phyloP scores from a whole-genome alignment of 208 protist species.

The Leishmania mexicana region DNA sequence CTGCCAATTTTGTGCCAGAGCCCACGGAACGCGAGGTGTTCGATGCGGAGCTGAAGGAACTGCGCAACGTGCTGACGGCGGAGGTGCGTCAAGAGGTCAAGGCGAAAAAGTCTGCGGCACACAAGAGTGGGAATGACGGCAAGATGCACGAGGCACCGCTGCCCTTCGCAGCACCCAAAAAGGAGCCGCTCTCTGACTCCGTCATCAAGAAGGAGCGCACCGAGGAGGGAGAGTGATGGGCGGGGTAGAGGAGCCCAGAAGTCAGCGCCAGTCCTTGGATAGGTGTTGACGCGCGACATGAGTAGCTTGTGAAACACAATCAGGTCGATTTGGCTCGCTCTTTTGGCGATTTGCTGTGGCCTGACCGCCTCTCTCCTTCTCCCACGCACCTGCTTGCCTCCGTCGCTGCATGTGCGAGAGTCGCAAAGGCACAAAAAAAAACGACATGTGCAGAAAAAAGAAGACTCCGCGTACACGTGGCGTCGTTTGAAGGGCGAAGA shows the following conservation, averaged over 20 bases:
- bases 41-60: constrained; percentile 38
- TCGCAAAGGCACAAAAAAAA: neutral
- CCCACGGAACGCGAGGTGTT: constrained; percentile 65
- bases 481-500: neutral
- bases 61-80: constrained; percentile 27
- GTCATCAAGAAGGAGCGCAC: constrained; percentile 27
- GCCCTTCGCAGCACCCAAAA: neutral
- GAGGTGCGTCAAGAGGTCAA: constrained; percentile 38
- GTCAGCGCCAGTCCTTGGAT: neutral
- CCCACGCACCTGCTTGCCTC: neutral
- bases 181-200: constrained; percentile 13
- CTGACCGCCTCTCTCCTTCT: neutral
- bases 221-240: constrained; percentile 12
- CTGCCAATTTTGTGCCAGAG: constrained; percentile 68
- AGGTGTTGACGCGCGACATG: neutral
- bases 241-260: neutral
- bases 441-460: neutral
- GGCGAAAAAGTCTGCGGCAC: constrained; percentile 3
- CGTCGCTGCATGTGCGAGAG: neutral
- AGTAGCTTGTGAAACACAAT: neutral
- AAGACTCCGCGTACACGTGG: neutral
- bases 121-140: neutral
- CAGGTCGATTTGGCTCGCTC: neutral
- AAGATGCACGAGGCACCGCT: neutral
- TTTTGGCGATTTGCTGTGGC: neutral